Conservation (phyloP, 176 grass and related monocot species). For the Aegilops speltoides region DNA sequence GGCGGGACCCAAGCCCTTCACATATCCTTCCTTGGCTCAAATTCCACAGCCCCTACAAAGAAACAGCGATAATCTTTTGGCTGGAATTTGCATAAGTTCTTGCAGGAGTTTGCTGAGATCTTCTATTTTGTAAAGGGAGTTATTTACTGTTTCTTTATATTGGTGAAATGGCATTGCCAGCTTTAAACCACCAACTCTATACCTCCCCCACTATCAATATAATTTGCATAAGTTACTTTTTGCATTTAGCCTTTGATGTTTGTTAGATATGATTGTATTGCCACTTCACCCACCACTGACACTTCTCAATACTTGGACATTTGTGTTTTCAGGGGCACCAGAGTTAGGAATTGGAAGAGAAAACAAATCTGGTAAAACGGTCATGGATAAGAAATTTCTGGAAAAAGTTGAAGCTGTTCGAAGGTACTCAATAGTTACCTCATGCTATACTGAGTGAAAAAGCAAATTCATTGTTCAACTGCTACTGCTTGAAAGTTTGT, state of each 20-base stretch:
- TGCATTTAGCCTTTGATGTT: constrained; percentile 19
- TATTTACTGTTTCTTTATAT: not conserved
- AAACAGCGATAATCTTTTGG: no score
- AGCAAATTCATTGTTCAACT: not conserved
- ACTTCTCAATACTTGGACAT: constrained; percentile 11
- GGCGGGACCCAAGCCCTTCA: no score
- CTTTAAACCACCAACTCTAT: not conserved
- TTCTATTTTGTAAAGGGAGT: not conserved
- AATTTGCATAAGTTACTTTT: not conserved
- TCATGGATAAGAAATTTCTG: constrained; percentile 61
- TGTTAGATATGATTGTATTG: constrained; percentile 1
- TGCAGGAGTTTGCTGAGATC: not conserved
- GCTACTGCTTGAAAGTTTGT: not conserved
- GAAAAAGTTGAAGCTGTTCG: constrained; percentile 69
- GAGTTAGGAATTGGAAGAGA: constrained; percentile 44
- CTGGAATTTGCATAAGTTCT: not conserved
- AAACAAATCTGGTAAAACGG: constrained; percentile 41
- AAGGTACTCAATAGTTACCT: constrained; percentile 41
- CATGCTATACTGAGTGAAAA: constrained; percentile 10
- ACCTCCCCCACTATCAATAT: not conserved
- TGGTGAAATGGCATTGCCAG: not conserved
- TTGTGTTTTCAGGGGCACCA: constrained; percentile 37
- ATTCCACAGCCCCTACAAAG: no score
- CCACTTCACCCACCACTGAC: not conserved
- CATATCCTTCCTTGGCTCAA: no score